These are phyloP conservation scores for Hortiboletus flavorubellus DNA, from an alignment of 768 basidiomycete genomes.

Conservation along the genomic window DNA sequence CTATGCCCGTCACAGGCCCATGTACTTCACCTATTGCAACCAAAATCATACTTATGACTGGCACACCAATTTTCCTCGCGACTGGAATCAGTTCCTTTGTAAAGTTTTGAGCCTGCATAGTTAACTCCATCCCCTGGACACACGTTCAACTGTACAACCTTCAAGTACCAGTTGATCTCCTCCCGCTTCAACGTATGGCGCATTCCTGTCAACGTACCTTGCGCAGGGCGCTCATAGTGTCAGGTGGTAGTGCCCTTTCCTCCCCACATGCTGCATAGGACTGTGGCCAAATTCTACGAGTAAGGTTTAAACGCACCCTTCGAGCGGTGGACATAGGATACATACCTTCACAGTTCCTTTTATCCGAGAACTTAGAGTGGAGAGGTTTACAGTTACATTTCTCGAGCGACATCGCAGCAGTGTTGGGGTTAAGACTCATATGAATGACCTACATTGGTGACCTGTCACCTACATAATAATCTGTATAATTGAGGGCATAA, in stretches of 20 bases:
- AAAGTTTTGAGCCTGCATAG: neutral
- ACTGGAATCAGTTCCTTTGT: neutral
- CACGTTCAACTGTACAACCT: neutral
- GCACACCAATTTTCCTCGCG: neutral
- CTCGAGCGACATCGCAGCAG: conserved; percentile 28
- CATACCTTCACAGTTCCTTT: conserved; percentile 77
- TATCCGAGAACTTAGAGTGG: conserved; percentile 91
- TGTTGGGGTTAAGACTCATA: neutral
- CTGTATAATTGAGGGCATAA: conserved; percentile 31
- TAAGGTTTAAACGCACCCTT: neutral
- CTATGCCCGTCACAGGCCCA: conserved; percentile 30
- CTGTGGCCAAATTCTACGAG: conserved; percentile 73
- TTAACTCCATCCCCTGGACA: neutral
- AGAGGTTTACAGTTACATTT: conserved; percentile 90
- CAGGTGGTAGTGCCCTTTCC: conserved; percentile 47
- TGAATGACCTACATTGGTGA: neutral
- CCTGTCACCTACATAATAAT: neutral
- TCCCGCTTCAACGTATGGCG: conserved; percentile 12
- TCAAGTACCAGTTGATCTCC: neutral
- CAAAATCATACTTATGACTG: conserved; percentile 30
- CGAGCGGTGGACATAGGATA: neutral
- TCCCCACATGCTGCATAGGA: conserved; percentile 70
- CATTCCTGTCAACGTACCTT: neutral
- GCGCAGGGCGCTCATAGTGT: neutral
- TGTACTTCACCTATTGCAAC: conserved; percentile 35